These are phyloP conservation scores for Jackrogersella multiformis DNA, from an alignment of 495 filamentous ascomycete genomes.

Conservation along the genomic window DNA sequence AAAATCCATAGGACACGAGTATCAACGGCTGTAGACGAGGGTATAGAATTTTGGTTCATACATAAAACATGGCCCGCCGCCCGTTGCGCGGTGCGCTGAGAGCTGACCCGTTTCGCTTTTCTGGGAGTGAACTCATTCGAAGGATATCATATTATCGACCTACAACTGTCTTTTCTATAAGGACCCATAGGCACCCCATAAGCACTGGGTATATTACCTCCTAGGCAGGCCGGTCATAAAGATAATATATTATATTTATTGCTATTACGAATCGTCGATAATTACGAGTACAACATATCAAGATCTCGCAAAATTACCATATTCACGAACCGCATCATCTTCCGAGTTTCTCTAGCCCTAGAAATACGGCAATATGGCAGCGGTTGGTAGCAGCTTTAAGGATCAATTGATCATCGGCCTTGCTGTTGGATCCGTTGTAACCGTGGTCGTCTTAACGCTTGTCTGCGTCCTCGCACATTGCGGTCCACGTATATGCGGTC, in stretches of 20 bases:
- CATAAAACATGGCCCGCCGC: not conserved
- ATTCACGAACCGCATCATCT: not conserved
- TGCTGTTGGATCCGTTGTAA: conserved; percentile 27
- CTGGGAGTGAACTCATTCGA: not conserved
- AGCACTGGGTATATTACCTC: not conserved
- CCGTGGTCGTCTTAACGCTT: conserved; percentile 22
- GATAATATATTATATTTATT: not conserved
- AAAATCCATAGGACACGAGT: not conserved
- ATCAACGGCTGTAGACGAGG: not conserved
- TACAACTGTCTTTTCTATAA: not conserved
- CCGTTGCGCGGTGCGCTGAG: not conserved
- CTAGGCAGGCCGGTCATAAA: no score
- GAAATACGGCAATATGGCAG: conserved; percentile 4
- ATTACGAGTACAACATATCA: not conserved
- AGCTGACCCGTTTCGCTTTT: not conserved
- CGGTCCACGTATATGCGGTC: conserved; percentile 33
- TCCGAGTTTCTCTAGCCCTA: not conserved
- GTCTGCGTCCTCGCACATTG: conserved; percentile 40
- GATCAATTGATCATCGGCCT: conserved; percentile 31
- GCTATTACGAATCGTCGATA: not conserved
- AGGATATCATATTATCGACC: not conserved
- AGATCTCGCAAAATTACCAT: not conserved
- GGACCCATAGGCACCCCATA: not conserved
- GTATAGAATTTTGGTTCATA: not conserved
- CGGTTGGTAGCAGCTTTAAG: conserved; percentile 22